phyloP scores from a whole-genome alignment of 257 asterid genomes.

The Echium plantagineum region DNA sequence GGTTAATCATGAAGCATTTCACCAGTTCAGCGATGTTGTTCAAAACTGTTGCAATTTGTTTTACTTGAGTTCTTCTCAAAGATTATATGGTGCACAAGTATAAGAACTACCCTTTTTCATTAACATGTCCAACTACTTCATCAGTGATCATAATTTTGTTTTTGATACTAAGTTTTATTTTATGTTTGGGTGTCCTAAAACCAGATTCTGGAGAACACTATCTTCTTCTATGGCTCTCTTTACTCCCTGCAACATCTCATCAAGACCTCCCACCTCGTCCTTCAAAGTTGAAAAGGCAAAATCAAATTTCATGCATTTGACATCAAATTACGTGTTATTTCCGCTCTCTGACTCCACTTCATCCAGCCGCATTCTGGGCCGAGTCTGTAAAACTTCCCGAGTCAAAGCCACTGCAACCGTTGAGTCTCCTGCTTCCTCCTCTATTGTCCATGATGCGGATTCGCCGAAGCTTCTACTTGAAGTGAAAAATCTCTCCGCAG shows the following conservation, averaged over 20 bases:
- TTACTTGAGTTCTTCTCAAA: too few species aligned
- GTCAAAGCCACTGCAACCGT: conserved; percentile 43
- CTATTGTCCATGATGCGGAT: conserved; percentile 18
- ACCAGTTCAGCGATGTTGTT: too few species aligned
- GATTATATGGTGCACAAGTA: too few species aligned
- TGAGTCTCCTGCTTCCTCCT: conserved; percentile 45
- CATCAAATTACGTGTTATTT: conserved; percentile 8
- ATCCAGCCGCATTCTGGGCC: conserved; percentile 24
- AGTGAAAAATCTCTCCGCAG: conserved; percentile 75
- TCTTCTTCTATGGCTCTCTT: conserved; percentile 43
- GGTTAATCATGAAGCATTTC: too few species aligned
- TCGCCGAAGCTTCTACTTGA: conserved; percentile 53
- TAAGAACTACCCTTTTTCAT: too few species aligned
- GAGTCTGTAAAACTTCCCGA: conserved; percentile 12
- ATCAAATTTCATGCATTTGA: conserved; percentile 5
- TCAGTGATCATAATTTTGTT: too few species aligned
- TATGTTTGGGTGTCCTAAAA: background rate
- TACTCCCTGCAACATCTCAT: conserved; percentile 9
- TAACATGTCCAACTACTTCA: too few species aligned
- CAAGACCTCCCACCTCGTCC: conserved; percentile 26
- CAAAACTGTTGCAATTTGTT: too few species aligned
- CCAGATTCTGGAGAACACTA: background rate
- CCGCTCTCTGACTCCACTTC: conserved; percentile 9
- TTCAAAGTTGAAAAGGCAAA: conserved; percentile 6
- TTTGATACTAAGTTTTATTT: too few species aligned